Percentiles rank a stretch among this genome's conserved stretches.
Conservation (phyloP, 2,329 filamentous ascomycete species). For the Paraconiothyrium brasiliense region DNA sequence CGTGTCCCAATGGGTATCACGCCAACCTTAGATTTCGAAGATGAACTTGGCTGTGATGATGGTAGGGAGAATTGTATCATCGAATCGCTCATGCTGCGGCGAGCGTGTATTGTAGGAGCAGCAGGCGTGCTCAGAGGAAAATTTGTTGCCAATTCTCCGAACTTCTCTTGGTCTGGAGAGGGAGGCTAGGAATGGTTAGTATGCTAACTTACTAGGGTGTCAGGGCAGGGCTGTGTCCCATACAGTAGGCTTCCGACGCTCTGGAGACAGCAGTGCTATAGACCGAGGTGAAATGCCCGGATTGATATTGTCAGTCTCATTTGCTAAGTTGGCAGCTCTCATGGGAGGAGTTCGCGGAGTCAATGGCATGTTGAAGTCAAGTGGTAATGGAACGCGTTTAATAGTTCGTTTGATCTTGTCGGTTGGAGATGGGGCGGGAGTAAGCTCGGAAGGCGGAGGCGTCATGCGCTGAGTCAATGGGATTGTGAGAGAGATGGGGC, state of each 20-base stretch:
- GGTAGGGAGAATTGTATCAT: slow-evolving; percentile 30
- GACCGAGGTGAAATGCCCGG: slow-evolving; percentile 36
- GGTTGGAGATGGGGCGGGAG: slow-evolving; percentile 21
- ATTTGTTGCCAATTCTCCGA: slow-evolving; percentile 35
- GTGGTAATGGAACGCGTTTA: slow-evolving; percentile 19
- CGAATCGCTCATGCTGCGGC: slow-evolving; percentile 40
- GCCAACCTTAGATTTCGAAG: slow-evolving; percentile 10
- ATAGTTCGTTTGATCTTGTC: slow-evolving; percentile 14
- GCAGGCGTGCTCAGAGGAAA: slow-evolving; percentile 35
- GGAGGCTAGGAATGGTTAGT: slow-evolving; percentile 27
- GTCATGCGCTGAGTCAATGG: slow-evolving; percentile 25
- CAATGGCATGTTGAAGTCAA: slow-evolving; percentile 23
- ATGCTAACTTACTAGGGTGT: slow-evolving; percentile 6
- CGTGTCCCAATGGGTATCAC: slow-evolving; percentile 15
- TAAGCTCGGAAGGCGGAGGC: slow-evolving; percentile 22
- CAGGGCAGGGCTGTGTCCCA: slow-evolving; percentile 18
- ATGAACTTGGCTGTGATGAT: slow-evolving; percentile 23
- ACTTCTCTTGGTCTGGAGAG: slow-evolving; percentile 33
- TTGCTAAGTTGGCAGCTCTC: slow-evolving; percentile 22
- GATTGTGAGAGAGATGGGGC: slow-evolving; percentile 22
- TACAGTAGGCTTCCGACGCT: slow-evolving; percentile 38
- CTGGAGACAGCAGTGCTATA: slow-evolving; percentile 30
- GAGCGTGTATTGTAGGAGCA: slow-evolving; percentile 26
- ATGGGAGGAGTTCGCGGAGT: slow-evolving; percentile 31
- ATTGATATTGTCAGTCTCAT: slow-evolving; percentile 30